Base-by-base conservation (phyloP, 1,284 basidiomycete species). In the Mycosarcoma maydis region DNA sequence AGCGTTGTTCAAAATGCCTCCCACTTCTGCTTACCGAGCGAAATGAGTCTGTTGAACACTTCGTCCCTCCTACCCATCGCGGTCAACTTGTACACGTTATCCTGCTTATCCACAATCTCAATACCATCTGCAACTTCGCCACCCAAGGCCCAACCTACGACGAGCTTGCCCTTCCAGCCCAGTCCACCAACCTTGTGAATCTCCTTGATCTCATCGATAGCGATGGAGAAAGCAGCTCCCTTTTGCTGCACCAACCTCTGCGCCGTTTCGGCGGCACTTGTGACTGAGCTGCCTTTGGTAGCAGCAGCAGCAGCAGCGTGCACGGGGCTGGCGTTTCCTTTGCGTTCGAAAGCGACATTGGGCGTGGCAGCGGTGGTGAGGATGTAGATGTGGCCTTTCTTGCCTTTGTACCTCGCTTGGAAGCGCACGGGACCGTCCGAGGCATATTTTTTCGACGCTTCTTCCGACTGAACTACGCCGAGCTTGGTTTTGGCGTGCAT, bases 51-150 rank as follows among this genome's bases (percentile, higher is more conserved):
- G 50, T 82, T 82, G 46, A 81, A 82, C 22, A 81, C 67, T 51
- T 82, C 81, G 53, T 82, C 80, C 22, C 81, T 58, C 36, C 80
- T 68, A 4, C 76, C 76, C 58, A 82, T 66, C 19, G 81, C 81
- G 6, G 81, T 82, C n/a, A 82, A 33, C 38, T 61, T 69, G 38
- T 61, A 59, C n/a, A 64, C 59, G 4, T 78, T 48, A 14, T 73
- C 78, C 14, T 64, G 48, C 45, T 50, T 67, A 20, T 75, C 76
- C n/a, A 58, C 44, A 8, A 77, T 66, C 40, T 77, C 73, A 13
- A 77, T 49, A 0, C 73, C 75, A 48, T 77, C 75, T 3, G 75
- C 70, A 3, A 77, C 64, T 23, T 72, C 70, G 22, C 59, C 46
- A 6, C 72, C 70, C 42, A 77, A 33, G 0, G 75, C 75, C 75